Base-by-base conservation (phyloP, 768 basidiomycete genomes). In the Lactarius sp. region DNA sequence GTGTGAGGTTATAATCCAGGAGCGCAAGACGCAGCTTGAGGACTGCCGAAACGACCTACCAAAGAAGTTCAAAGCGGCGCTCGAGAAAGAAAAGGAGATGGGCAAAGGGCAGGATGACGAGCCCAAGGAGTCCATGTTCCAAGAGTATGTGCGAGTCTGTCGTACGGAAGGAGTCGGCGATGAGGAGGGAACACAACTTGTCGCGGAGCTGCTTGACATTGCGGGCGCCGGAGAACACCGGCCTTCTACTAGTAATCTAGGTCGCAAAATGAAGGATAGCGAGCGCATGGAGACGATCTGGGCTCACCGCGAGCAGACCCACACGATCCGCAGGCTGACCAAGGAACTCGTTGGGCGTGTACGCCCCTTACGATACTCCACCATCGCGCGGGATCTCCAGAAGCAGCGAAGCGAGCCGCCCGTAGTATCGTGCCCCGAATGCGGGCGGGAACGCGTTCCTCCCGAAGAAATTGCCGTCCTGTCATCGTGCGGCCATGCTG, bases 261-360 rank as follows among this genome's bases (percentile, higher is more conserved):
- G 61, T 20, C 65, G 66, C 37, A 72, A 75, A 56, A 83, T 81
- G 64, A 77, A 81, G 51, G 85, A 86, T 20, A 77, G 70, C 86
- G 47, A 77, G 81, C 6, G 84, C 80, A 86, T 84, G 70, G 88
- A 85, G 59, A 76, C 77, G 33, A 80, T 83, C 52, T 93, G 91
- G 91, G 85, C 83, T 41, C 87, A 92, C 70, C 86, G 94, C 39
- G 92, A 95, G 74, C 83, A 91, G 70, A 88, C 91, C 1, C 93
- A 96, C 72, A 84, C 87, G 52, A 87, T 96, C 60, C 85, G 92
- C 52, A 83, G 86, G 53, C 76, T 97, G 52, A 85, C 84, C 37
- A 94, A 94, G 73, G 95, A 97, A 73, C 83, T 96, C 55, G 86
- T 92, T 34, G 93, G 92, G 36, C 89, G 94, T 54, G 85, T 92